Evolutionary conservation across 306 rosid species (phyloP), one percentile per base, ranked within the genome.

Genomic region (Cicer cuneatum): DNA sequence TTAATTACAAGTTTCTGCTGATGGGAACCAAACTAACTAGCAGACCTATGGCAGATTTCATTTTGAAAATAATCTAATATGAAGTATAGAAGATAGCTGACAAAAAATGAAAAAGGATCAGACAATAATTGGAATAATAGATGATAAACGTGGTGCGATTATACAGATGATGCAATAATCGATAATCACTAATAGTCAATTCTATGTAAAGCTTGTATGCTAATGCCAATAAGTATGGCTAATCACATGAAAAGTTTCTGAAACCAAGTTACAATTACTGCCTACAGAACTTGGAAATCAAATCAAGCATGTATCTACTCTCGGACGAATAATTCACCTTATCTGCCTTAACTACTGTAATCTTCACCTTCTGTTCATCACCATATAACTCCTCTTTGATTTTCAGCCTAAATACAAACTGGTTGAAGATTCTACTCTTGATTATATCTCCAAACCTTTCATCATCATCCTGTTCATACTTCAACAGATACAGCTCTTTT

Each of bases 301-400:
- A 72, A 72, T 89, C 96, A 60, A 94, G 86, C 92, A 86, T 64
- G 84, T 83, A 72, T 80, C 75, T 80, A 84, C 95, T 85, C 82
- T 92, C 97, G 2, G 90, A 74, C 77, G 95, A 81, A 81, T 87
- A 78, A 81, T 89, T 79, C 80, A 92, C 89, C 71, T 75, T 81
- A 76, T 92, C 99, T 3, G 90, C 98, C 90, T 92, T 92, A 18
- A 95, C 90, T 38, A 90, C 90, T 6, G 97, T 92, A 75, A 86
- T 86, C 83, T 92, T 95, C 82, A 92, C 90, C 82, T 87, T 86
- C 76, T 90, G 98, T 84, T 95, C 99, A 24, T 92, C 99, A 1
- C 93, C 90, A 77, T 88, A 94, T 58, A 82, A 53, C 67, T 92
- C 99, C 81, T 92, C 99, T 71, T 92, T 95, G 71, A 95, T 81